A percentile compares a stretch with the other conserved stretches of the same genome.
Conservation (phyloP, 225 moss, liverwort and hornwort genomes). For the Straminergon stramineum region DNA sequence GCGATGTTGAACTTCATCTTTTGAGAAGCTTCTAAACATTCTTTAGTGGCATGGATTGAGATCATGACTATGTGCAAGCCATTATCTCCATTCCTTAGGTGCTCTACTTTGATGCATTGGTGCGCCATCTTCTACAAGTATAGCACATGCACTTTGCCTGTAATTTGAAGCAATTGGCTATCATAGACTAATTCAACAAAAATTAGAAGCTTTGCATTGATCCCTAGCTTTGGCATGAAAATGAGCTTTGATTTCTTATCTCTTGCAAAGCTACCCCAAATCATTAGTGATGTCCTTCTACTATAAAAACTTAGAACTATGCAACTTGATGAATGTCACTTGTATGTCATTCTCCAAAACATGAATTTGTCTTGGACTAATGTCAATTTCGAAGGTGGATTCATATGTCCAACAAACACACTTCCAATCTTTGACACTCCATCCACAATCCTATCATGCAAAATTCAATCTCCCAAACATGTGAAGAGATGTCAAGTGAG, state of each 20-base stretch:
- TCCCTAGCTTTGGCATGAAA: background rate
- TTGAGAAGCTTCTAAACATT: no score
- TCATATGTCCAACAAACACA: background rate
- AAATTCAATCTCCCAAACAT: background rate
- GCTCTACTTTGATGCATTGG: background rate
- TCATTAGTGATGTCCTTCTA: background rate
- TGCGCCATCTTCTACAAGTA: fast-evolving
- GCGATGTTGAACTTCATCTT: no score
- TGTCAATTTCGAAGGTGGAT: background rate
- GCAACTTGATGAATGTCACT: background rate
- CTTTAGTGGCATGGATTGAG: no score
- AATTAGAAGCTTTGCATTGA: background rate
- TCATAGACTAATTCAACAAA: background rate
- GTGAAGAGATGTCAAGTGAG: background rate
- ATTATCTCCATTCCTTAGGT: background rate
- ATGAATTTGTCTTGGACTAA: background rate
- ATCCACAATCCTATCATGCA: background rate
- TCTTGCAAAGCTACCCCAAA: background rate
- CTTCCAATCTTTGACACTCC: background rate
- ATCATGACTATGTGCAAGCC: background rate
- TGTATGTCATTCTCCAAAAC: background rate
- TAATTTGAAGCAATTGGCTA: background rate
- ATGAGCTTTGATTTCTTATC: background rate
- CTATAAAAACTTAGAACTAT: background rate
- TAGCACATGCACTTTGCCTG: background rate